These are phyloP conservation scores for Coniochaeta hoffmannii DNA, from an alignment of 2,329 filamentous ascomycete genomes.

Conservation along the genomic window DNA sequence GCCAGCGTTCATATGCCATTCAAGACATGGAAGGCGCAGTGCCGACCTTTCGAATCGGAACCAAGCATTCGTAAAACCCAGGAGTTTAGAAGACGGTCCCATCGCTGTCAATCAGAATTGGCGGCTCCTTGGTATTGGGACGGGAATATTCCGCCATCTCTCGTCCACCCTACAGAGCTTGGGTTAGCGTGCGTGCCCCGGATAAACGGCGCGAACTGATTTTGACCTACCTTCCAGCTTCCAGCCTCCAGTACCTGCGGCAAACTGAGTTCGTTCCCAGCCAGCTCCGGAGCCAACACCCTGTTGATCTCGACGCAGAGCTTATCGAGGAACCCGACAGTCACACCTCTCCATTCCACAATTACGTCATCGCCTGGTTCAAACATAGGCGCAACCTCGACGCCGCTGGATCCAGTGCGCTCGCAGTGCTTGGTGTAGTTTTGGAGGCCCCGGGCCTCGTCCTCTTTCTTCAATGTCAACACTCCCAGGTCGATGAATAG, in stretches of 20 bases:
- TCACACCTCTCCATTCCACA: constrained; percentile 60
- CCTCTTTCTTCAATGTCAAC: constrained; percentile 40
- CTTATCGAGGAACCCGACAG: constrained; percentile 51
- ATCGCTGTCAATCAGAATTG: constrained; percentile 93
- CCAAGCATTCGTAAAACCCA: not conserved
- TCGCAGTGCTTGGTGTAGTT: constrained; percentile 58
- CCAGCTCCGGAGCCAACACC: constrained; percentile 54
- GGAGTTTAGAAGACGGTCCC: constrained; percentile 70
- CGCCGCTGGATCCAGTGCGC: constrained; percentile 57
- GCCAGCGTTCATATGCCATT: not conserved
- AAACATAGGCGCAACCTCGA: constrained; percentile 51
- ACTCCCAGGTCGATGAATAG: constrained; percentile 80
- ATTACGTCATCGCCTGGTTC: constrained; percentile 53
- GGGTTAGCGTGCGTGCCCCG: constrained; percentile 8
- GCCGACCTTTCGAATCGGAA: no score
- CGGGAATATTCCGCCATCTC: constrained; percentile 93
- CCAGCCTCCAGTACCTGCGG: constrained; percentile 92
- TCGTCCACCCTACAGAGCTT: constrained; percentile 66
- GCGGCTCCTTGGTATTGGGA: constrained; percentile 92
- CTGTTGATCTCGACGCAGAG: constrained; percentile 51
- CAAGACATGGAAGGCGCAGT: no score
- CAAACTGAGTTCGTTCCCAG: constrained; percentile 65
- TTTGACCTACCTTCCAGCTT: constrained; percentile 95
- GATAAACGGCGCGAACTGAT: not conserved
- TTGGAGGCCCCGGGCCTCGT: constrained; percentile 32